phyloP scores from a whole-genome alignment of 108 stramenopile genomes.

The Nannochloropsis gaditana region DNA sequence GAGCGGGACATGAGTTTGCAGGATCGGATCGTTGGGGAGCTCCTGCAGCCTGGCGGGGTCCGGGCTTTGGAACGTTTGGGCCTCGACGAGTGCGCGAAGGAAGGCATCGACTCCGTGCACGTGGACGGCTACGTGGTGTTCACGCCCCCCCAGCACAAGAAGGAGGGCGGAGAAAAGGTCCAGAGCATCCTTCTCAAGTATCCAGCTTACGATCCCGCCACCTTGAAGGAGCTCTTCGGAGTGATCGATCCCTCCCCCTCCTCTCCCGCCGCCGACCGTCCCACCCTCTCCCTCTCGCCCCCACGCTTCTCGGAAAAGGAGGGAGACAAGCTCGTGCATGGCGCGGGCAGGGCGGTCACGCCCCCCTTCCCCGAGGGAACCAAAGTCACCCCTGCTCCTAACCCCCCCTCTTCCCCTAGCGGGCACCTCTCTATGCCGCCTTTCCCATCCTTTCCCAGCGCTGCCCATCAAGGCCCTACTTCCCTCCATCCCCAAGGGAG shows the following conservation, averaged over 20 bases:
- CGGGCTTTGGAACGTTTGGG: conserved; percentile 52
- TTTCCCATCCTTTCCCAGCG: too few relatives aligned
- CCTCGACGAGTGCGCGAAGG: conserved; percentile 47
- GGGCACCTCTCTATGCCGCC: too few relatives aligned
- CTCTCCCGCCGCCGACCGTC: neutral
- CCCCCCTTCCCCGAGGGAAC: neutral
- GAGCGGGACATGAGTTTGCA: conserved; percentile 31
- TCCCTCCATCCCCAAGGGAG: conserved; percentile 37
- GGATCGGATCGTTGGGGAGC: conserved; percentile 55
- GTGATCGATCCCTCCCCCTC: conserved; percentile 13
- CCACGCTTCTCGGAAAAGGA: neutral
- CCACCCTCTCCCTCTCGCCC: neutral
- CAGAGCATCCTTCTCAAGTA: conserved; percentile 38
- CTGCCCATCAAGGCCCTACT: too few relatives aligned
- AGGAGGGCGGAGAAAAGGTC: neutral
- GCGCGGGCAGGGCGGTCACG: neutral
- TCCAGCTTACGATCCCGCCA: conserved; percentile 44
- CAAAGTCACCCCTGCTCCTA: too few relatives aligned
- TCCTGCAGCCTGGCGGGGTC: conserved; percentile 55
- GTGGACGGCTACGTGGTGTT: conserved; percentile 54
- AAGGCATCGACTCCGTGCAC: conserved; percentile 34
- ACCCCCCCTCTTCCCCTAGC: neutral
- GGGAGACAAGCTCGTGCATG: neutral
- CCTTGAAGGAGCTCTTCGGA: conserved; percentile 33
- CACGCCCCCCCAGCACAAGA: neutral